Conservation (phyloP, 805 yeast species). For the Saccharomyces eubayanus region DNA sequence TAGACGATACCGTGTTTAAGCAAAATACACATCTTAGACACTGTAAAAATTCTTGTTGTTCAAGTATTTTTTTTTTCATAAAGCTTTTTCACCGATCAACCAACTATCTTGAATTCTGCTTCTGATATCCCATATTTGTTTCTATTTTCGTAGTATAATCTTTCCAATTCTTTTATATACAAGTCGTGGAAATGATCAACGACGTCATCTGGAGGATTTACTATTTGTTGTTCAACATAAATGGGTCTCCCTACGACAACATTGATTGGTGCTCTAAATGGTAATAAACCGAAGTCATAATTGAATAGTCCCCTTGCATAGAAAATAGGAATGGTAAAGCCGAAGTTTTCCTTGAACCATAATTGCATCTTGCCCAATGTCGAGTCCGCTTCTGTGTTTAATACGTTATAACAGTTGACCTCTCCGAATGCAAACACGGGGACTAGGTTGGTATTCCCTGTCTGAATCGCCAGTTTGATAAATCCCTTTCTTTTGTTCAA, state of each 20-base stretch:
- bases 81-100: conserved; percentile 4
- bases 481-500: conserved; percentile 79
- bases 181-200: conserved; percentile 64
- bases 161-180: conserved; percentile 56
- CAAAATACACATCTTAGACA: neutral
- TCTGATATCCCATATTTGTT: conserved; percentile 34
- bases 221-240: conserved; percentile 40
- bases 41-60: neutral
- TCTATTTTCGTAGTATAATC: conserved; percentile 62
- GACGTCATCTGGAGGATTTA: conserved; percentile 39
- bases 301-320: conserved; percentile 89
- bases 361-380: conserved; percentile 51
- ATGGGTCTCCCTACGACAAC: conserved; percentile 70
- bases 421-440: conserved; percentile 93
- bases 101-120: conserved; percentile 24
- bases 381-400: conserved; percentile 38
- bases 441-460: conserved; percentile 71
- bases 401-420: conserved; percentile 50
- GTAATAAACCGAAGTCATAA: conserved; percentile 84
- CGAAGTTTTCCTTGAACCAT: conserved; percentile 61
- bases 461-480: conserved; percentile 72
- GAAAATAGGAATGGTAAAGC: conserved; percentile 85
- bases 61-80: neutral
- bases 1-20: neutral
- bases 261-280: conserved; percentile 72